Base-by-base conservation (phyloP, 2,329 filamentous ascomycete species). In the Hypoxylon sp. region DNA sequence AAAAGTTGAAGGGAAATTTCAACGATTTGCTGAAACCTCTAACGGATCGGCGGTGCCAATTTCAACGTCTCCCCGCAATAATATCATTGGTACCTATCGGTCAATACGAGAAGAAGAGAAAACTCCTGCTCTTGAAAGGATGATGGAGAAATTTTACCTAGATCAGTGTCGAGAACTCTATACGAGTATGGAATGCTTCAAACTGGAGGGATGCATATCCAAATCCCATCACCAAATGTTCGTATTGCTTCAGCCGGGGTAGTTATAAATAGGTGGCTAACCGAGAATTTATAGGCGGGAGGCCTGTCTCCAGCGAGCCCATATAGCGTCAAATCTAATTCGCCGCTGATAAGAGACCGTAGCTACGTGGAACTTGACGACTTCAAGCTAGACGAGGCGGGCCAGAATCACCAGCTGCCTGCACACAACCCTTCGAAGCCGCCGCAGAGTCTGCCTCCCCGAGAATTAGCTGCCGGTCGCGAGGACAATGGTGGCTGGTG, bases 261-360 rank as follows among this genome's bases (percentile, higher is more conserved):
- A 29, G 6, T 50, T 24, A 10, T 31, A 31, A 31, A 31, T 31
- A n/a, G 22, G 22, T 29, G 14, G 10, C 46, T 50, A 24, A 50
- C 26, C 26, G 8, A 29, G 1, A 11, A 22, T 11, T 44, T 14
- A 42, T 13, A 50, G 46, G 14, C 22, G 22, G 22, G 9, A 6
- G 46, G 46, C 46, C 26, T 50, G 14, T 29, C 46, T 13, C 46
- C 46, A 29, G 26, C 46, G 26, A 50, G 46, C 46, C 46, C 46
- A 29, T 50, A 50, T 50, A 50, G 46, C 26, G 14, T 29, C 26
- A 50, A 29, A 50, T 50, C 46, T 8, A 50, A 50, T 24, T 50
- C 46, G 46, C 46, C 46, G 46, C 24, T 50, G 46, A 29, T 50
- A 50, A 26, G 24, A n/a, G 46, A 50, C 22, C 22, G 24, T 31